phyloP scores from a whole-genome alignment of 1,139 yeast genomes.

The Debaryomycetaceae sp. region DNA sequence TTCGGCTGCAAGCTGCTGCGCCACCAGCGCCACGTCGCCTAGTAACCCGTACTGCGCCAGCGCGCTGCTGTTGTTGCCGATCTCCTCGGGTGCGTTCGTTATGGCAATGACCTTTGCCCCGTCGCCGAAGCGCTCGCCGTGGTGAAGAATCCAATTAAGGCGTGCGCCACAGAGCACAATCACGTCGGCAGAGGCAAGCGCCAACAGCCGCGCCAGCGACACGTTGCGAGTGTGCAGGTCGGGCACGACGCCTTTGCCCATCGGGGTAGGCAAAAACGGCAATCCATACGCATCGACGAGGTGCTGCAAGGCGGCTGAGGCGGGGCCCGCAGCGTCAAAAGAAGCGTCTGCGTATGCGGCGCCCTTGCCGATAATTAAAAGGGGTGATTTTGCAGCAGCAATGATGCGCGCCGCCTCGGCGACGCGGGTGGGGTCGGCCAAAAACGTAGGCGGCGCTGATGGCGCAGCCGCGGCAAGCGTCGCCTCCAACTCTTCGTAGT shows the following conservation, averaged over 20 bases:
- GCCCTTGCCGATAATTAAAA: constrained; percentile 62
- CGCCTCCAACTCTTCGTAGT: constrained; percentile 7
- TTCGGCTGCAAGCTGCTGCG: constrained; percentile 25
- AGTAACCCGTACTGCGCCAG: constrained; percentile 33
- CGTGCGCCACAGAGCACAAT: constrained; percentile 57
- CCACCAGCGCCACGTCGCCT: constrained; percentile 47
- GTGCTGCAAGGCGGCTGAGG: constrained; percentile 29
- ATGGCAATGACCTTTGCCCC: constrained; percentile 50
- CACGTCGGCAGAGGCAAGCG: constrained; percentile 50
- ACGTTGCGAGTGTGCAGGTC: constrained; percentile 45
- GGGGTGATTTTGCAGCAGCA: constrained; percentile 37
- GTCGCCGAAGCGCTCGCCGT: constrained; percentile 48
- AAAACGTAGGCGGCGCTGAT: too few relatives aligned
- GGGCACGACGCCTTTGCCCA: constrained; percentile 67
- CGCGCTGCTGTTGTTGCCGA: constrained; percentile 39
- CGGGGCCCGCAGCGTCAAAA: too few relatives aligned
- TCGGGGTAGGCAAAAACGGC: constrained; percentile 64
- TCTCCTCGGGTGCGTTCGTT: constrained; percentile 48
- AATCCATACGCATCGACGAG: constrained; percentile 37
- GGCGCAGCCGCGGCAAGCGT: constrained; percentile 32
- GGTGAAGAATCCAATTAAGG: constrained; percentile 65
- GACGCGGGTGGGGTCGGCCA: constrained; percentile 39
- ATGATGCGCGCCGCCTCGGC: constrained; percentile 27
- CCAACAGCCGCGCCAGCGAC: constrained; percentile 57
- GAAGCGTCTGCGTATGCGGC: constrained; percentile 44